A percentile compares a stretch with the other conserved stretches of the same genome.
Conservation (phyloP, 2,329 filamentous ascomycete species). For the Alternaria panax region DNA sequence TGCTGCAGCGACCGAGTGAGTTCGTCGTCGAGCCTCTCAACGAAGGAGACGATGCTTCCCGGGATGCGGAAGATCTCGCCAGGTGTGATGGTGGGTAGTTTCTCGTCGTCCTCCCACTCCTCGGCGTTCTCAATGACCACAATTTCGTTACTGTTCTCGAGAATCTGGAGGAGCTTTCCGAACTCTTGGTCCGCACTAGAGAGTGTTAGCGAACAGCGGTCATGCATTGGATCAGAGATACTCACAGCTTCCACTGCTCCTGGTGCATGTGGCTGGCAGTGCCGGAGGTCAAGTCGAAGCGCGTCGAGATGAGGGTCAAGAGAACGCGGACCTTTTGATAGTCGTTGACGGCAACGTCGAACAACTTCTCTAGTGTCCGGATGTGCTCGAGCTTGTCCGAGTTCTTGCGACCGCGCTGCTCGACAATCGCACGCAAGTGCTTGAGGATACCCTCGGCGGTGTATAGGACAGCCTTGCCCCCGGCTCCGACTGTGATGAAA, state of each 20-base stretch:
- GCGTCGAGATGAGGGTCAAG: constrained; percentile 87
- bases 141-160: constrained; percentile 80
- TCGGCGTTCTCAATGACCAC: constrained; percentile 91
- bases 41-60: constrained; percentile 91
- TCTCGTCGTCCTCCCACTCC: constrained; percentile 99
- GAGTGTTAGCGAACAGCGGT: constrained; percentile 14
- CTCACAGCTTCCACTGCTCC: constrained; percentile 89
- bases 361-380: constrained; percentile 93
- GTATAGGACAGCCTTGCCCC: constrained; percentile 87
- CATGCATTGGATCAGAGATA: constrained; percentile 3
- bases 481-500: constrained; percentile 86
- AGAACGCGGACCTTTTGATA: constrained; percentile 96
- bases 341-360: constrained; percentile 85
- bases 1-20: constrained; percentile 95
- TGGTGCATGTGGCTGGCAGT: constrained; percentile 84
- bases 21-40: constrained; percentile 96
- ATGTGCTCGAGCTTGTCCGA: constrained; percentile 96
- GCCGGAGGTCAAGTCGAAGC: constrained; percentile 89
- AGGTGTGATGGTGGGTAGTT: constrained; percentile 75
- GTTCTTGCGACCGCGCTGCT: constrained; percentile 98
- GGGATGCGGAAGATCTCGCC: constrained; percentile 89
- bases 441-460: constrained; percentile 98
- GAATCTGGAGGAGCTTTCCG: constrained; percentile 74
- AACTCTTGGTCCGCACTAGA: constrained; percentile 81
- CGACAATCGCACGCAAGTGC: constrained; percentile 89